Conservation (phyloP, 352 stramenopile genomes). For the Phytophthora cryptogea region DNA sequence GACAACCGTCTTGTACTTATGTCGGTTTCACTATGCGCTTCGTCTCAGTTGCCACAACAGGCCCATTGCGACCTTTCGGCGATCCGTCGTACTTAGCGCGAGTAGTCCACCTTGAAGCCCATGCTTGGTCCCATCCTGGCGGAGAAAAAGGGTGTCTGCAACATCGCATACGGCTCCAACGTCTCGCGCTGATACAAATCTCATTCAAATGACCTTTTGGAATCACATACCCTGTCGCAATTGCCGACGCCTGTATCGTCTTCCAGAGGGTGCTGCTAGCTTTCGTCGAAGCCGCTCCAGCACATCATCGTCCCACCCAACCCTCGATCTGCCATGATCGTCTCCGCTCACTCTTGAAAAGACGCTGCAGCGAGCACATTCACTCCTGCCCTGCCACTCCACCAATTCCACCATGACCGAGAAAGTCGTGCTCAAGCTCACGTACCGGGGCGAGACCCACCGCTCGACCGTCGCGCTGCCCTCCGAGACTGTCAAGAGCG, state of each 20-base stretch:
- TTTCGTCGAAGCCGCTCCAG: conserved; percentile 10
- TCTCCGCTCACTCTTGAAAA: conserved; percentile 35
- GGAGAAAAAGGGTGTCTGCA: conserved; percentile 12
- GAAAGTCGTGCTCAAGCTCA: conserved; percentile 62
- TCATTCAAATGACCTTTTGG: neutral
- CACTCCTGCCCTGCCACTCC: conserved; percentile 6
- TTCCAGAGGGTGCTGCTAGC: conserved; percentile 1
- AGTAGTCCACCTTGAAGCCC: conserved; percentile 39
- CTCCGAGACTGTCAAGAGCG: conserved; percentile 14
- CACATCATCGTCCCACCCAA: conserved; percentile 30
- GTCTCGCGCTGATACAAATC: neutral
- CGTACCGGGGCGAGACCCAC: conserved; percentile 51
- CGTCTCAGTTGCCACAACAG: conserved; percentile 31
- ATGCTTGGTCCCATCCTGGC: conserved; percentile 27
- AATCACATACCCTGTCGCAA: conserved; percentile 8
- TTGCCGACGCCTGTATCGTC: neutral
- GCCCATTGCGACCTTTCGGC: conserved; percentile 19
- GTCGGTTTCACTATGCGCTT: conserved; percentile 21
- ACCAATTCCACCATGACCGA: conserved; percentile 17
- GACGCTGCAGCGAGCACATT: conserved; percentile 13
- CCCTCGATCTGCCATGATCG: conserved; percentile 1
- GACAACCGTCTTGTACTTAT: conserved; percentile 19
- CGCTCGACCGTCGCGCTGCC: conserved; percentile 39
- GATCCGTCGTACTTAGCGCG: conserved; percentile 22
- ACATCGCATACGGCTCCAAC: neutral